Percentiles rank a stretch among this genome's conserved stretches.
Conservation (phyloP, 2,329 filamentous ascomycete genomes). For the Microcera coccophila region DNA sequence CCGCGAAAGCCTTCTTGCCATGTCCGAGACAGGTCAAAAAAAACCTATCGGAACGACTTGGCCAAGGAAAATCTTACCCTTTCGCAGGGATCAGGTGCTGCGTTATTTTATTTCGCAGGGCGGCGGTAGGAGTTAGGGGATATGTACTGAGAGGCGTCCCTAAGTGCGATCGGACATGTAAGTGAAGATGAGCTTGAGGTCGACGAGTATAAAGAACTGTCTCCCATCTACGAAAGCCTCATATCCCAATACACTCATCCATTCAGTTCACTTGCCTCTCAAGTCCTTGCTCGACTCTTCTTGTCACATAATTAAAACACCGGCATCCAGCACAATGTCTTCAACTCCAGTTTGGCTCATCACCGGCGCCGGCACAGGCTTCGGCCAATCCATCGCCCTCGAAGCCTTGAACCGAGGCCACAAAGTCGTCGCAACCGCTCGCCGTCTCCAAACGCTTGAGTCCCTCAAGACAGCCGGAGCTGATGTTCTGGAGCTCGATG, state of each 20-base stretch:
- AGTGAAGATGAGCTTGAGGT: not conserved
- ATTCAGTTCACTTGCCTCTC: not conserved
- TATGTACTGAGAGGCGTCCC: not conserved
- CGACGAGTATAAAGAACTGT: not conserved
- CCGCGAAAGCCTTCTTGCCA: not conserved
- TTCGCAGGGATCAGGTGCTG: no score
- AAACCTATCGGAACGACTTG: no score
- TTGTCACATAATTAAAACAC: not conserved
- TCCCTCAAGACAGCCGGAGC: conserved; percentile 10
- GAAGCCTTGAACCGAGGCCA: conserved; percentile 41
- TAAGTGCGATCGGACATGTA: not conserved
- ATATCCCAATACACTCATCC: not conserved
- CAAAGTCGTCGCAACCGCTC: conserved; percentile 44
- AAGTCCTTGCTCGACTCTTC: not conserved
- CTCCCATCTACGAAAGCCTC: not conserved
- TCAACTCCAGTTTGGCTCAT: conserved; percentile 42
- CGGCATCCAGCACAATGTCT: conserved; percentile 4
- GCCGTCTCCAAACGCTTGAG: conserved; percentile 25
- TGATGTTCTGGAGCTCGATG: conserved; percentile 8
- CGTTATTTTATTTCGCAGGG: no score
- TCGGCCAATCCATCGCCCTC: conserved; percentile 42
- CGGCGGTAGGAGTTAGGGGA: not conserved
- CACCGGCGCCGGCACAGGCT: conserved; percentile 43
- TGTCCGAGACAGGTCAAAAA: not conserved
- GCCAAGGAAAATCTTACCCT: not conserved